Evolutionary conservation across 495 filamentous ascomycete species (phyloP).

Genomic region (Penicilliopsis zonata): DNA sequence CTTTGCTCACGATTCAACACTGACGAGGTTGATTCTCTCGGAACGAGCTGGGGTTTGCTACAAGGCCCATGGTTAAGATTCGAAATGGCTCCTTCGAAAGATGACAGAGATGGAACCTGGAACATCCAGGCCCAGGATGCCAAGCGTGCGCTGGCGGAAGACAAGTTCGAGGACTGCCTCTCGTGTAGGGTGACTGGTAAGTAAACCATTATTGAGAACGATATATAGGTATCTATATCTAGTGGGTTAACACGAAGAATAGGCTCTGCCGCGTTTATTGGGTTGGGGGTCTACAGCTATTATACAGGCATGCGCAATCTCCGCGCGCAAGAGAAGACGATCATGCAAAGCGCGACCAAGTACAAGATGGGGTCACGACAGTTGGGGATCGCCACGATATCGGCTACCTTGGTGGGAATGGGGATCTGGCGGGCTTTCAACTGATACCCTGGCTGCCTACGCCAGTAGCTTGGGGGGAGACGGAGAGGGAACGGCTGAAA

Average conservation of each 20-base stretch:
- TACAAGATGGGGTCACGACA: constrained; percentile 68
- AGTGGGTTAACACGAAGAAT: constrained; percentile 2
- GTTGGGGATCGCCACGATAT: constrained; percentile 58
- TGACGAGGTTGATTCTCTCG: no score
- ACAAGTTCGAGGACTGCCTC: constrained; percentile 56
- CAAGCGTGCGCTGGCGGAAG: constrained; percentile 44
- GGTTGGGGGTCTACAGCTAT: constrained; percentile 84
- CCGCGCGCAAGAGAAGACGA: constrained; percentile 51
- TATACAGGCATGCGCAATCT: constrained; percentile 69
- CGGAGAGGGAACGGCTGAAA: neutral
- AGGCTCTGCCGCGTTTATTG: constrained; percentile 79
- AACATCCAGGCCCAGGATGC: constrained; percentile 21
- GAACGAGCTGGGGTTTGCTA: no score
- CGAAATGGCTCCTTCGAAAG: constrained; percentile 10
- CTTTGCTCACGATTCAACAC: no score
- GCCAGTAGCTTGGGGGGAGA: neutral
- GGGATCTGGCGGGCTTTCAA: constrained; percentile 50
- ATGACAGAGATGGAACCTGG: constrained; percentile 13
- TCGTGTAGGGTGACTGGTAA: constrained; percentile 57
- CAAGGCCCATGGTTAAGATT: no score
- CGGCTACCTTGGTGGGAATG: constrained; percentile 54
- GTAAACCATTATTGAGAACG: no score
- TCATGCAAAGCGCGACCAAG: constrained; percentile 55
- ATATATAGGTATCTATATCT: no score
- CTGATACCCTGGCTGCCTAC: constrained; percentile 18